Percentiles rank a stretch among this genome's conserved stretches.
Conservation (phyloP, 768 basidiomycete genomes). For the Mycena haematopus region DNA sequence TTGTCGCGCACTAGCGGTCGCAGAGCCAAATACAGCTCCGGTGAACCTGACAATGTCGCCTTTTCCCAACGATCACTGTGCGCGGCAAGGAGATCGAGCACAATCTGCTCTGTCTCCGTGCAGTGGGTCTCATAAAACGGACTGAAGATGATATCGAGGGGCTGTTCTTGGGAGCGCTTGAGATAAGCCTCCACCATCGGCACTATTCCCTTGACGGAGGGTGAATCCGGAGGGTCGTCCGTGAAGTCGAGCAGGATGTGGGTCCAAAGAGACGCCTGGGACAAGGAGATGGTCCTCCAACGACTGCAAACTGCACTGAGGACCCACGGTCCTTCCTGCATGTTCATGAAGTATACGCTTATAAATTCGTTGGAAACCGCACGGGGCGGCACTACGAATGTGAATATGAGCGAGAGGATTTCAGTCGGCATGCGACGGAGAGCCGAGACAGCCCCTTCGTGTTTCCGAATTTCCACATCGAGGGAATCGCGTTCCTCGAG, state of each 20-base stretch:
- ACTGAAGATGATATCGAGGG: conserved; percentile 2
- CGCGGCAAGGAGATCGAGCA: not conserved
- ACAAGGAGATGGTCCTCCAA: not conserved
- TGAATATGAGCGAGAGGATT: conserved; percentile 12
- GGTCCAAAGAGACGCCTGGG: conserved; percentile 7
- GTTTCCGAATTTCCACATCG: conserved; percentile 2
- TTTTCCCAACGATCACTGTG: conserved; percentile 10
- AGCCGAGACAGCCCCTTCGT: conserved; percentile 5
- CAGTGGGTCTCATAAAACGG: not conserved
- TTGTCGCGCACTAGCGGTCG: not conserved
- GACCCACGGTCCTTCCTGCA: not conserved
- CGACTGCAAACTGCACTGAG: conserved; percentile 2
- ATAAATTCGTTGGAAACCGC: no score
- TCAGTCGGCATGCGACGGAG: conserved; percentile 13
- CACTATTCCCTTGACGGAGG: not conserved
- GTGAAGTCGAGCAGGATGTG: not conserved
- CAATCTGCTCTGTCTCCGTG: not conserved
- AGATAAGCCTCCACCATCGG: conserved; percentile 6
- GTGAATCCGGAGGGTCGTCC: not conserved
- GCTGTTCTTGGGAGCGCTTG: not conserved
- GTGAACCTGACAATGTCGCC: not conserved
- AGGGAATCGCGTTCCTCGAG: not conserved
- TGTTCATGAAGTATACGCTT: not conserved
- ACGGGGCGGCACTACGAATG: not conserved
- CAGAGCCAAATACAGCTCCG: not conserved